These are phyloP conservation scores for Populus pruinosa DNA, from an alignment of 345 rosid species.

Conservation along the genomic window DNA sequence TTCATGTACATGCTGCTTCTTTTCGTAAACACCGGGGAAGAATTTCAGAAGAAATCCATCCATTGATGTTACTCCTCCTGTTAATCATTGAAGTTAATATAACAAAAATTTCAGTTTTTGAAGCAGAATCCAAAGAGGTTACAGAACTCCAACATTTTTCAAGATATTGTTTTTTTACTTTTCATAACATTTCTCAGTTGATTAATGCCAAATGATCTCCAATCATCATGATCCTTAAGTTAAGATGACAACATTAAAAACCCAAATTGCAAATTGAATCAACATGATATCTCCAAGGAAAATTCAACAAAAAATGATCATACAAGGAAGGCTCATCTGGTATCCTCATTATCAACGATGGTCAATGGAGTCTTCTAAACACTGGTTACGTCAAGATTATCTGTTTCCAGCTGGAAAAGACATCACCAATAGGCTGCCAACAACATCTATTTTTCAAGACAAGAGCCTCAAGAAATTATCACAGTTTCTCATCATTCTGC, in stretches of 20 bases:
- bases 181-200: not conserved
- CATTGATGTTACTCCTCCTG: conserved; percentile 93
- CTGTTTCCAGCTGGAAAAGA: not conserved
- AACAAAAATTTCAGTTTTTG: not conserved
- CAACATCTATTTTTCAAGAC: not conserved
- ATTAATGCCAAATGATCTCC: not conserved
- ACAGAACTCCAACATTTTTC: not conserved
- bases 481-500: not conserved
- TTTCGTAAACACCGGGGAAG: conserved; percentile 57
- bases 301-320: not conserved
- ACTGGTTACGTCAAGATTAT: not conserved
- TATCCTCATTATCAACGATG: not conserved
- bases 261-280: not conserved
- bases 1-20: conserved; percentile 71
- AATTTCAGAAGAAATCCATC: conserved; percentile 72
- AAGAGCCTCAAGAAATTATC: not conserved
- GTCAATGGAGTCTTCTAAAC: not conserved
- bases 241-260: not conserved
- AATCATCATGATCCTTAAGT: not conserved
- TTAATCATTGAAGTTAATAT: not conserved
- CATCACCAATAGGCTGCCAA: not conserved
- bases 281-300: not conserved
- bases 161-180: not conserved
- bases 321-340: not conserved
- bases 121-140: not conserved